Percentiles rank a stretch among this genome's conserved stretches.
These are phyloP conservation scores for Thielaviopsis ethacetica DNA, from an alignment of 2,329 filamentous ascomycete species.

Conservation along the genomic window DNA sequence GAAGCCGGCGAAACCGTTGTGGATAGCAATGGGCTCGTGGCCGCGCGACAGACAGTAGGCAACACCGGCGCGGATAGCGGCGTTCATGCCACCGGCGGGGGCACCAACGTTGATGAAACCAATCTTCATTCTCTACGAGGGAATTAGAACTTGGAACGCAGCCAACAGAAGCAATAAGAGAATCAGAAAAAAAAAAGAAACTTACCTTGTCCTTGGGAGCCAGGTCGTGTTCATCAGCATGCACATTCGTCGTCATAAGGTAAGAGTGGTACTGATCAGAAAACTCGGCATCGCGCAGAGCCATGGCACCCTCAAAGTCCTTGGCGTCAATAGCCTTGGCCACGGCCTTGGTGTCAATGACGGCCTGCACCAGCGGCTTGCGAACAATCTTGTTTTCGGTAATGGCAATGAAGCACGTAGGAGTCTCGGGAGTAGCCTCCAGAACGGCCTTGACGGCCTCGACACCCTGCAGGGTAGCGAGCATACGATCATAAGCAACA, in stretches of 20 bases:
- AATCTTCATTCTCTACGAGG: slow-evolving; percentile 61
- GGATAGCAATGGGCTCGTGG: slow-evolving; percentile 83
- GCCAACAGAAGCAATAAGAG: not conserved
- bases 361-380: slow-evolving; percentile 77
- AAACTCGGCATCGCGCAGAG: slow-evolving; percentile 81
- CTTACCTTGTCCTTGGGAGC: slow-evolving; percentile 50
- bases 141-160: slow-evolving; percentile 17
- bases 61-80: slow-evolving; percentile 80
- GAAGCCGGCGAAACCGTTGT: slow-evolving; percentile 93
- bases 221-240: slow-evolving; percentile 50
- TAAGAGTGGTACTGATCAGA: slow-evolving; percentile 83
- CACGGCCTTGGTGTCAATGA: slow-evolving; percentile 71
- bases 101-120: slow-evolving; percentile 95
- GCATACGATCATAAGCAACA: slow-evolving; percentile 85
- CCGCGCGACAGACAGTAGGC: slow-evolving; percentile 83
- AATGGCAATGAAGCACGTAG: slow-evolving; percentile 89
- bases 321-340: slow-evolving; percentile 66
- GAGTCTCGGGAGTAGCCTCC: slow-evolving; percentile 73
- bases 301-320: slow-evolving; percentile 79
- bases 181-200: slow-evolving; percentile 10
- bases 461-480: slow-evolving; percentile 83
- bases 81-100: slow-evolving; percentile 95
- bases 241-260: slow-evolving; percentile 73
- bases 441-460: slow-evolving; percentile 87
- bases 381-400: slow-evolving; percentile 95